Evolutionary conservation across 2,329 filamentous ascomycete species (phyloP), one percentile per base, ranked within the genome.

Genomic region (Claviceps fusiformis): DNA sequence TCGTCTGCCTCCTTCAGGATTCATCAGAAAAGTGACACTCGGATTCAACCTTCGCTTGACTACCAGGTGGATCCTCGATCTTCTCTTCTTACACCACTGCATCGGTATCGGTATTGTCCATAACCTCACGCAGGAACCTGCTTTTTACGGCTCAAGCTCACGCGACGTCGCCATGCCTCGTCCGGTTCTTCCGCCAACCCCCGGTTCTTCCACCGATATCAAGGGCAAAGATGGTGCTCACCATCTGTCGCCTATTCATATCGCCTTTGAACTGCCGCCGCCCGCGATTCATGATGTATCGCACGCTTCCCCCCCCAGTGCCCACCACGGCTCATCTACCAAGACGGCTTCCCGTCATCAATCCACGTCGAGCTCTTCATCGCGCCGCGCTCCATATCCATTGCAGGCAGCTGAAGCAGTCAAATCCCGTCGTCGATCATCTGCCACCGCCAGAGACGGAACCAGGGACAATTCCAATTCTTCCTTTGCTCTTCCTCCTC

Each of bases 401-500:
- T 69, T 77, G 62, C 75, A 78, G 59, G 69, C 74, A 19, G 73
- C 73, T 57, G 75, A 77, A 63, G 70, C 75, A 0, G 75, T 79
- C 60, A 79, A 80, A 61, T 71, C 75, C n/a, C 72, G 77, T 53
- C 71, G 79, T 55, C 72, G 79, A 45, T 73, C 75, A 0, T 77
- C 79, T 17, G 68, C n/a, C n/a, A n/a, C 74, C 13, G 68, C 72
- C 19, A 67, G 66, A 52, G 65, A 72, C 15, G 64, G 55, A 49
- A 35, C 71, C 56, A 73, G 75, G 55, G 84, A 82, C 60, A 79
- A 33, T 8, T 29, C 81, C 61, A 79, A 19, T 4, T 50, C 83
- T 61, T 74, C 79, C 50, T 95, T 95, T 68, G 80, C 87, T 10
- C 79, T 98, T 17, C 93, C 93, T 24, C 93, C 93, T 10, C 93